Evolutionary conservation across 179 eudicot genomes (phyloP), one percentile per base, ranked within the genome.

Genomic region (Pouteria campechiana): DNA sequence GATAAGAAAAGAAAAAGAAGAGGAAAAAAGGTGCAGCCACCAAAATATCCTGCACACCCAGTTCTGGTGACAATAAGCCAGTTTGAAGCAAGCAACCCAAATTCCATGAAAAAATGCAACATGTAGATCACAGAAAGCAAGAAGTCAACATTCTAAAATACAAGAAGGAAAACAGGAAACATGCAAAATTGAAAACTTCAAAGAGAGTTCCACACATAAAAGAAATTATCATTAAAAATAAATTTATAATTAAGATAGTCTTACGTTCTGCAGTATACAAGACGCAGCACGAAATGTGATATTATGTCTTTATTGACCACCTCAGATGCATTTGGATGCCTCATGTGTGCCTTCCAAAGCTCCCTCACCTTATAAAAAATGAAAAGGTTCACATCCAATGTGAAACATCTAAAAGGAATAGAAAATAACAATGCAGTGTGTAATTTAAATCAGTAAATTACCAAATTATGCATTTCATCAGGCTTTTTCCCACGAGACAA

Each of bases 241-340:
- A 39, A 22, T 25, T 20, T 17, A 18, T 25, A 22, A 30, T 21
- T 3, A 57, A 3, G 19, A 32, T 10, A 31, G 20, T 42, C 69
- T 62, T 71, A 90, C 94, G 76, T 71, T 51, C 94, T 57, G 67
- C 96, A 86, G 60, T 90, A 90, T 29, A 82, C 95, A 41, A 86
- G 94, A 16, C 95, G 92, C 41, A 92, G 68, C 30, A 92, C 92
- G 36, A 92, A 86, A 58, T 92, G 99, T 8, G 94, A 92, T 40
- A 92, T 87, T 34, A 77, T 58, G 25, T 82, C 99, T 68, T 92
- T 87, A 63, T 86, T 68, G 17, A 49, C 46, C 16, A 35, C 55
- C 55, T 86, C 81, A 13, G 88, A 69, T 51, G 81, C 62, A 3
- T 60, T 61, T 25, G 80, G 65, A 54, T 77, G 94, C 51, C 72